Evolutionary conservation across 139 green algal genomes (phyloP), one percentile per base, ranked within the genome.

Genomic region (Volvox reticuliferus): DNA sequence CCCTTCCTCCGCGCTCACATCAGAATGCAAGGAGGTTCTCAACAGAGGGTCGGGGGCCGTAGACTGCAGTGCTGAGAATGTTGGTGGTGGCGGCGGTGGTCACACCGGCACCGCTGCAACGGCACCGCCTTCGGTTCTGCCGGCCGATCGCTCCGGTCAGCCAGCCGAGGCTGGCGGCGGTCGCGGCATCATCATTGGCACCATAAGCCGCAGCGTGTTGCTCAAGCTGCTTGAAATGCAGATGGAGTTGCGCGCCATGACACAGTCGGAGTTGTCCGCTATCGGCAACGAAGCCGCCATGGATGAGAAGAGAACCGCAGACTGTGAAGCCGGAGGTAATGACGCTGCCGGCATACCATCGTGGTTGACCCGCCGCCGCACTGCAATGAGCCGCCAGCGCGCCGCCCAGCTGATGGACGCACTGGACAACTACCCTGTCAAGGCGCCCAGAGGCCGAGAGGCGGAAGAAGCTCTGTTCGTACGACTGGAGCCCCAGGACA

Each of bases 171-270:
- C 24, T 28, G 9, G 65, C 65, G 12, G 65, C 65, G 65, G 5
- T 28, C 21, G 65, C 65, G 65, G 75, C 17, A 77, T 86, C 61
- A 79, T 91, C 32, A 67, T 91, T 6, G 87, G 87, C 33, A 26
- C 73, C 24, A 91, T 91, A 35, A 86, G 62, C 35, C 76, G 87
- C 61, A 30, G 12, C 14, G 32, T 82, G 18, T 77, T 91, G 76
- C 76, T 91, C 6, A 91, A 91, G 61, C 87, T 91, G 32, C 61
- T 91, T 16, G 87, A 91, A 75, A 79, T 86, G 76, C 61, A 65
- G 12, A 3, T 30, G 32, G 76, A 91, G 18, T 18, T 90, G 35
- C 44, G 44, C 44, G 44, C 44, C 33, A 35, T 24, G 21, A 73
- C 65, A 12, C 65, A 28, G 65, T 28, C 75, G 30, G 17, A 5